A percentile compares a stretch with the other conserved stretches of the same genome.
These are phyloP conservation scores for Amauroascus niger DNA, from an alignment of 2,329 filamentous ascomycete genomes.

Conservation along the genomic window DNA sequence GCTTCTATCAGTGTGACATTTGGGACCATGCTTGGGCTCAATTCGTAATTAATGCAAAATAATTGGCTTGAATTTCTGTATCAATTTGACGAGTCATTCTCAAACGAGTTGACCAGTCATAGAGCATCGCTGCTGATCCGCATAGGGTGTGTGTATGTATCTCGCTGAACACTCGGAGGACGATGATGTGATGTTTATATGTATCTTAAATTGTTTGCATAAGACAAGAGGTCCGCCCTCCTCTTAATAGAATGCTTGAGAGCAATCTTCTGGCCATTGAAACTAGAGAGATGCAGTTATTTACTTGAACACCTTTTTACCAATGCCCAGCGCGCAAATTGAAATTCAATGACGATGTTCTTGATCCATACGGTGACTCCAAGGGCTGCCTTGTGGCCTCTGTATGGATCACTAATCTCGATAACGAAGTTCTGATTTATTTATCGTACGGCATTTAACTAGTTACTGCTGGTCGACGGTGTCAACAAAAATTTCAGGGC, in stretches of 20 bases:
- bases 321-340: not conserved
- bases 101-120: too few relatives aligned
- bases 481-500: not conserved
- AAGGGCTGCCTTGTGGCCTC: constrained; percentile 3
- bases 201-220: not conserved
- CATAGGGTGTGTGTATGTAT: too few relatives aligned
- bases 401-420: constrained; percentile 13
- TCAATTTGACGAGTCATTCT: too few relatives aligned
- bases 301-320: not conserved
- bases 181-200: not conserved
- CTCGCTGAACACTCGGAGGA: not conserved
- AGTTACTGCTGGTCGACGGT: not conserved
- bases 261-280: not conserved
- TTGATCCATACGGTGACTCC: constrained; percentile 13
- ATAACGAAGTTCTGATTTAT: constrained; percentile 10
- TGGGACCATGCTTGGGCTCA: too few relatives aligned
- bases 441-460: not conserved
- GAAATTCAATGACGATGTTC: constrained; percentile 8
- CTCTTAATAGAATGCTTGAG: not conserved
- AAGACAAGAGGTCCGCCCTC: not conserved
- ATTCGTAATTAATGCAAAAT: too few relatives aligned
- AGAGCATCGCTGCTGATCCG: too few relatives aligned
- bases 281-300: not conserved
- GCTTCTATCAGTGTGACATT: too few relatives aligned
- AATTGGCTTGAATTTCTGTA: too few relatives aligned